Conservation (phyloP, 1,284 basidiomycete genomes). For the Vanrija pseudolonga region DNA sequence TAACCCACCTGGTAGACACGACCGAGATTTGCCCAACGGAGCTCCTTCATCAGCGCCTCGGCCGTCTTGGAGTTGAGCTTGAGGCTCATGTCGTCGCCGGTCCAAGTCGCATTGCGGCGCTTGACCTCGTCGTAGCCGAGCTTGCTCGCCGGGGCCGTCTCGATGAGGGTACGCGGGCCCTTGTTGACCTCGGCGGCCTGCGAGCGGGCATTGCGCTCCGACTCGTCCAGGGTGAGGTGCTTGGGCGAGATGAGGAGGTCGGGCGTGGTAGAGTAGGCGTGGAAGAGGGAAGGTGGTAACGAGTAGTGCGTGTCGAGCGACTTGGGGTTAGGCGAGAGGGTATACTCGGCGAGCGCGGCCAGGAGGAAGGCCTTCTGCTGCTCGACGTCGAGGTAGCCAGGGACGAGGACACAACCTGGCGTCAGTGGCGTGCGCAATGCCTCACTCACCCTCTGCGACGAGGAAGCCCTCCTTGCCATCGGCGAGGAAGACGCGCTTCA, state of each 20-base stretch:
- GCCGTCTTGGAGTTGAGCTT: conserved; percentile 62
- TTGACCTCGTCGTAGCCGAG: conserved; percentile 42
- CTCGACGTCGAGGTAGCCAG: conserved; percentile 60
- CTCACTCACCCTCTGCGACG: conserved; percentile 38
- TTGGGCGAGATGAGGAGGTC: conserved; percentile 24
- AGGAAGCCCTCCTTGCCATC: conserved; percentile 35
- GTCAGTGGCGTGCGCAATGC: not conserved
- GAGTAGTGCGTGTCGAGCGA: conserved; percentile 80
- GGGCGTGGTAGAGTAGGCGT: conserved; percentile 47
- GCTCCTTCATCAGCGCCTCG: conserved; percentile 61
- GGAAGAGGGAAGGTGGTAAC: conserved; percentile 60
- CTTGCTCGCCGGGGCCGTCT: conserved; percentile 35
- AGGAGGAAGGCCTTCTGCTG: conserved; percentile 64
- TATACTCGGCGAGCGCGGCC: conserved; percentile 70
- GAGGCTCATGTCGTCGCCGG: conserved; percentile 25
- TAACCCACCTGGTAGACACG: conserved; percentile 65
- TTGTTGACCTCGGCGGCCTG: not conserved
- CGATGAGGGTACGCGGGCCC: conserved; percentile 22
- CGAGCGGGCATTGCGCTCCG: not conserved
- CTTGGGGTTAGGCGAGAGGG: conserved; percentile 72
- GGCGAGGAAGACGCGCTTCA: conserved; percentile 14
- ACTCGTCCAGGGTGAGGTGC: conserved; percentile 14
- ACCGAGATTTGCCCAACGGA: conserved; percentile 90
- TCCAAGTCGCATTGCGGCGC: conserved; percentile 34
- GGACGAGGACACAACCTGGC: conserved; percentile 74